These are phyloP conservation scores for Calonectria pseudoreteaudii DNA, from an alignment of 2,329 filamentous ascomycete genomes.

Conservation along the genomic window DNA sequence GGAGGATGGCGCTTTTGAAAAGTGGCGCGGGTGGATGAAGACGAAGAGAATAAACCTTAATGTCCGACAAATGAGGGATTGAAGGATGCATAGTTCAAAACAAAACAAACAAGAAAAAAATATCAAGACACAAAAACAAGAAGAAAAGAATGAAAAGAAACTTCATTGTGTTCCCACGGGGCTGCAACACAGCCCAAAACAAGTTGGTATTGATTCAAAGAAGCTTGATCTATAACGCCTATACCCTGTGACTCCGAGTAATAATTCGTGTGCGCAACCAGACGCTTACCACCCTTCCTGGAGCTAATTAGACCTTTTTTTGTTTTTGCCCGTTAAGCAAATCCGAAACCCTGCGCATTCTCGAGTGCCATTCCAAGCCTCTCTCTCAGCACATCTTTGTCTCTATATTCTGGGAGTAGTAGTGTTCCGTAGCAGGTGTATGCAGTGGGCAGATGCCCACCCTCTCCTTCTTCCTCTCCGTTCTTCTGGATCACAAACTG, in stretches of 20 bases:
- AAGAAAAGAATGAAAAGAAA: background rate
- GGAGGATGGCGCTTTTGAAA: slow-evolving; percentile 64
- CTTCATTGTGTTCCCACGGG: background rate
- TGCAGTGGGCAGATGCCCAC: slow-evolving; percentile 80
- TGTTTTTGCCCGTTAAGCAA: slow-evolving; percentile 63
- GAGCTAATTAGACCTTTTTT: background rate
- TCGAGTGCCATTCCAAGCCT: slow-evolving; percentile 88
- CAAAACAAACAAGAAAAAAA: background rate
- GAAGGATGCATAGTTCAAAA: background rate
- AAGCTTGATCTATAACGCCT: slow-evolving; percentile 9
- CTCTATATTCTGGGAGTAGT: slow-evolving; percentile 84
- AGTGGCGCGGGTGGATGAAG: slow-evolving; percentile 89
- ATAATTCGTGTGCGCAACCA: background rate
- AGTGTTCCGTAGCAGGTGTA: slow-evolving; percentile 95
- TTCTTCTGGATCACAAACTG: slow-evolving; percentile 87
- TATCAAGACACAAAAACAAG: background rate
- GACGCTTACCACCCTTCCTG: background rate
- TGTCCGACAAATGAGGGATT: slow-evolving; percentile 85
- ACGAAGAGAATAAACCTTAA: slow-evolving; percentile 93
- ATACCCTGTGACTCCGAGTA: background rate
- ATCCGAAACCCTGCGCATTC: slow-evolving; percentile 91
- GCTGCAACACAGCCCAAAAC: background rate
- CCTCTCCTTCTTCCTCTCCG: slow-evolving; percentile 68
- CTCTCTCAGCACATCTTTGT: slow-evolving; percentile 75
- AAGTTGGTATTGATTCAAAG: slow-evolving; percentile 16